These are phyloP conservation scores for Pascua guehoae DNA, from an alignment of 1,284 basidiomycete species.

Conservation along the genomic window DNA sequence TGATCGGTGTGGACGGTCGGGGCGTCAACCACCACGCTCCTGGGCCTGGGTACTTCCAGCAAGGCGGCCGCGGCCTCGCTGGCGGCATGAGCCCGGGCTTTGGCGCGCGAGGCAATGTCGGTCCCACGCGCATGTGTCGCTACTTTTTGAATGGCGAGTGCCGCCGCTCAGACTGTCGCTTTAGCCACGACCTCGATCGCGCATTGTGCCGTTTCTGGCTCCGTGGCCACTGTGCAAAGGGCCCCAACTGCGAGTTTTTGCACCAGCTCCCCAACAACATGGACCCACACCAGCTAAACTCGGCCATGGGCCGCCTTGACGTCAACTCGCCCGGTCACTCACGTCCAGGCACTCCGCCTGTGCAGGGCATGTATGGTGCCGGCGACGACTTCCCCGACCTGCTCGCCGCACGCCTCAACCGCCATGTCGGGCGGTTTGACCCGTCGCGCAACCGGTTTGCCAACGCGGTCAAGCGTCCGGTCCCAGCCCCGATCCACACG, in stretches of 20 bases:
- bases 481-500: slow-evolving; percentile 25
- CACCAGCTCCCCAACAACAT: slow-evolving; percentile 72
- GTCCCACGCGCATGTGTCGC: slow-evolving; percentile 71
- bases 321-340: slow-evolving; percentile 53
- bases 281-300: slow-evolving; percentile 51
- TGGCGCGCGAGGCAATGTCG: slow-evolving; percentile 50
- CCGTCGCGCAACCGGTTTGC: slow-evolving; percentile 79
- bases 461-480: slow-evolving; percentile 47
- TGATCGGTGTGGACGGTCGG: slow-evolving; percentile 30
- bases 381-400: slow-evolving; percentile 82
- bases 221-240: slow-evolving; percentile 89
- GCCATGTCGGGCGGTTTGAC: slow-evolving; percentile 55
- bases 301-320: slow-evolving; percentile 67
- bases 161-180: slow-evolving; percentile 90
- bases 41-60: slow-evolving; percentile 42
- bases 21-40: slow-evolving; percentile 27
- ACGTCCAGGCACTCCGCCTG: slow-evolving; percentile 28
- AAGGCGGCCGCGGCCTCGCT: slow-evolving; percentile 35
- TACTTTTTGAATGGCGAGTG: slow-evolving; percentile 97
- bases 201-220: slow-evolving; percentile 97
- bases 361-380: slow-evolving; percentile 31
- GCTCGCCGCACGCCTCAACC: slow-evolving; percentile 47
- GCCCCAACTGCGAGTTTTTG: slow-evolving; percentile 71
- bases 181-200: slow-evolving; percentile 88
- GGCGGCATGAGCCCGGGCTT: slow-evolving; percentile 35